phyloP scores from a whole-genome alignment of 805 yeast genomes.

The Starmerella stellata region DNA sequence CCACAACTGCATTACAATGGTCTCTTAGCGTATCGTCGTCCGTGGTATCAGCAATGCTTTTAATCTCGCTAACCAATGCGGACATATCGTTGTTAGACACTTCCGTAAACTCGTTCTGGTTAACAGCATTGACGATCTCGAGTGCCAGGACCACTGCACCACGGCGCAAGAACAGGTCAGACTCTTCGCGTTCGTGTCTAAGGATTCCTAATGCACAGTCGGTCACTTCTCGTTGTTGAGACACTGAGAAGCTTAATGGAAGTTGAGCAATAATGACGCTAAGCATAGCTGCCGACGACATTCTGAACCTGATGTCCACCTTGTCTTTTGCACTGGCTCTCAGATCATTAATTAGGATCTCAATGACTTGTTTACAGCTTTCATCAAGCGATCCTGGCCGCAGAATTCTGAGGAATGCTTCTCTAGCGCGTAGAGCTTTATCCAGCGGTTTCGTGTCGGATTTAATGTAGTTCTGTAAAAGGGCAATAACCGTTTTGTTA shows the following conservation, averaged over 20 bases:
- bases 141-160: slow-evolving; percentile 50
- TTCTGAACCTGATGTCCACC: slow-evolving; percentile 44
- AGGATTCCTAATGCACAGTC: slow-evolving; percentile 68
- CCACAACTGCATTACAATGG: slow-evolving; percentile 13
- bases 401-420: slow-evolving; percentile 48
- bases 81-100: slow-evolving; percentile 5
- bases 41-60: not conserved
- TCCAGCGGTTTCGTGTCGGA: slow-evolving; percentile 31
- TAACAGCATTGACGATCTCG: slow-evolving; percentile 17
- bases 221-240: slow-evolving; percentile 35
- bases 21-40: slow-evolving; percentile 21
- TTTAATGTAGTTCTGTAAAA: slow-evolving; percentile 1
- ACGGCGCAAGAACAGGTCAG: slow-evolving; percentile 39
- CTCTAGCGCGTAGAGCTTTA: slow-evolving; percentile 64
- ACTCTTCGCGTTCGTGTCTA: slow-evolving; percentile 38
- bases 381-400: slow-evolving; percentile 18
- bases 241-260: slow-evolving; percentile 33
- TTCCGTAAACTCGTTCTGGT: slow-evolving; percentile 17
- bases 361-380: slow-evolving; percentile 26
- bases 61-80: slow-evolving; percentile 2
- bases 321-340: slow-evolving; percentile 6
- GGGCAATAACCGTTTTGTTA: slow-evolving; percentile 3
- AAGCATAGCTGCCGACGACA: slow-evolving; percentile 76
- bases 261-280: slow-evolving; percentile 49
- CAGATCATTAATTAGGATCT: slow-evolving; percentile 6